These are phyloP conservation scores for Dactylellina leptospora DNA, from an alignment of 2,329 filamentous ascomycete genomes.

Conservation along the genomic window DNA sequence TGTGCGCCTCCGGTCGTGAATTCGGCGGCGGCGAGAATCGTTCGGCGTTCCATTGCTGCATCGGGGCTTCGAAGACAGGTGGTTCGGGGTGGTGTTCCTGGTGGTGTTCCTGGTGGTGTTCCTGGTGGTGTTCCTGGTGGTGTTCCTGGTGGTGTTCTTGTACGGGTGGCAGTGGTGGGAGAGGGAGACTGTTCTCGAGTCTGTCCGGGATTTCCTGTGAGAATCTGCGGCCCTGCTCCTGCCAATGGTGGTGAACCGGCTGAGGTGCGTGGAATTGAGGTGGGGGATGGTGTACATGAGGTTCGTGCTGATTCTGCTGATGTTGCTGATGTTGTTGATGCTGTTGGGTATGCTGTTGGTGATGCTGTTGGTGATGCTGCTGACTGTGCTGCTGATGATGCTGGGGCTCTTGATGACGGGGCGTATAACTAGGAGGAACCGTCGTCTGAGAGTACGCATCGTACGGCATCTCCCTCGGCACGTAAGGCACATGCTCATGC, in stretches of 20 bases:
- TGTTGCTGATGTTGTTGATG: constrained; percentile 53
- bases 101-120: constrained; percentile 15
- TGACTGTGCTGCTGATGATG: constrained; percentile 53
- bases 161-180: constrained; percentile 34
- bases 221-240: constrained; percentile 44
- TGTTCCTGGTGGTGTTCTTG: constrained; percentile 26
- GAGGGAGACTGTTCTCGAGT: constrained; percentile 52
- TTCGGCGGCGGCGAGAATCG: constrained; percentile 68
- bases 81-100: neutral
- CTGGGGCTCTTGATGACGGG: constrained; percentile 54
- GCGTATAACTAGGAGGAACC: constrained; percentile 56
- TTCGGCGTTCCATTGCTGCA: constrained; percentile 63
- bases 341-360: constrained; percentile 54
- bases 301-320: constrained; percentile 55
- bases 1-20: constrained; percentile 83
- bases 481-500: constrained; percentile 48
- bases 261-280: constrained; percentile 24
- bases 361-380: constrained; percentile 55
- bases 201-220: constrained; percentile 52
- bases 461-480: constrained; percentile 46
- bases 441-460: constrained; percentile 56
- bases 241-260: constrained; percentile 30
- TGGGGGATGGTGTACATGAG: constrained; percentile 40
- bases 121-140: constrained; percentile 4
- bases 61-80: constrained; percentile 58